Evolutionary conservation across 2,329 filamentous ascomycete genomes (phyloP), one percentile per base, ranked within the genome.

Genomic region (Diatrype stigma): DNA sequence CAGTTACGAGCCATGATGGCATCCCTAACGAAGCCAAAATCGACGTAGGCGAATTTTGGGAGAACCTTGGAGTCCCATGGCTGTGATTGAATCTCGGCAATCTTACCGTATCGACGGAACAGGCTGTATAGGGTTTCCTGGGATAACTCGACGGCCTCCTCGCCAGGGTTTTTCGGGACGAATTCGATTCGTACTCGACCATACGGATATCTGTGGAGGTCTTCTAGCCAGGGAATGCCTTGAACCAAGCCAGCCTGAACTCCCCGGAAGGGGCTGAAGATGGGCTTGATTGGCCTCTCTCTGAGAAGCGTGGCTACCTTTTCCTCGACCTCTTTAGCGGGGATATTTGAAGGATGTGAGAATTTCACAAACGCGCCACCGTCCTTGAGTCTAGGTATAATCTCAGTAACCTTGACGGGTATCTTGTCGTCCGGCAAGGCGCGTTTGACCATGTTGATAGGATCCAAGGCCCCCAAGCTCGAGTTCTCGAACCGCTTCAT

Each of bases 191-290:
- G 87, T 35, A 99, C 63, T 26, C 89, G 79, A 38, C 77, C 77
- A 51, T 85, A 90, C 0, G 94, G 94, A 47, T 91, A 85, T 6
- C 91, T 82, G 59, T 90, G 88, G 26, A 99, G 73, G 65, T 99
- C 94, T 64, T 97, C 94, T 2, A 97, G 80, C 94, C 94, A 99
- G 0, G 94, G 94, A 21, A 85, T 83, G 10, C 94, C 94, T 50
- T 83, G 78, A 2, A 99, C 94, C 6, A 91, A 73, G 22, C 84
- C 84, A 3, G 85, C 84, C 46, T 82, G 80, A 51, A 96, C 85
- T 14, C 79, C 73, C 21, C 82, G 78, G 57, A 96, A 86, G 0
- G 91, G 91, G 59, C 86, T 95, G 74, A 94, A 96, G 89, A 92
- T 96, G 2, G 93, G 92, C 54, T 85, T 89, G 35, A 96, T 81